Evolutionary conservation across 495 filamentous ascomycete species (phyloP).

Genomic region (Penicillium longicatenatum): DNA sequence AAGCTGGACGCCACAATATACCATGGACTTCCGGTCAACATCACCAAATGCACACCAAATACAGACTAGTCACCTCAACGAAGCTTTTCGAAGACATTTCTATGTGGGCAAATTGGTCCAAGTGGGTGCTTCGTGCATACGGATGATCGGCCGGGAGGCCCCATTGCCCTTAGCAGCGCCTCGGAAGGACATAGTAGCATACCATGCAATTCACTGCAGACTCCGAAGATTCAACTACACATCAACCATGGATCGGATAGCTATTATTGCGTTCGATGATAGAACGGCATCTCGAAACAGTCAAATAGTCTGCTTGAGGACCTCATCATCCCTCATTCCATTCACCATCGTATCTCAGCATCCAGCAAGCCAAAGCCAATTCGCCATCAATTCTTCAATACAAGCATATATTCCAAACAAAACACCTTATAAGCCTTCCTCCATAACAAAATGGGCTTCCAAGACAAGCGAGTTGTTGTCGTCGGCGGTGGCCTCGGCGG

Average conservation of each 20-base stretch:
- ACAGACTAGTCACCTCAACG: not conserved
- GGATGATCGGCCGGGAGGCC: not conserved
- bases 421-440: not conserved
- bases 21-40: not conserved
- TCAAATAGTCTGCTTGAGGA: not conserved
- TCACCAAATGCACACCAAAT: not conserved
- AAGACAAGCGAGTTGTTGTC: slow-evolving; percentile 49
- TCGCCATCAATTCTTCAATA: not conserved
- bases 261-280: not conserved
- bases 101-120: not conserved
- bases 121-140: not conserved
- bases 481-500: slow-evolving; percentile 61
- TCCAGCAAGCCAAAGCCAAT: not conserved
- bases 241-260: not conserved
- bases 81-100: not conserved
- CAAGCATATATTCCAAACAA: not conserved
- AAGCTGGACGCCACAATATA: not conserved
- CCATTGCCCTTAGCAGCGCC: not conserved
- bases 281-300: not conserved
- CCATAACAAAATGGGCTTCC: slow-evolving; percentile 28
- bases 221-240: not conserved
- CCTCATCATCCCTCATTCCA: not conserved
- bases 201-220: not conserved
- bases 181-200: not conserved
- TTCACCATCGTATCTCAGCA: not conserved